Base-by-base conservation (phyloP, 2,329 filamentous ascomycete species). In the Moelleriella libera region DNA sequence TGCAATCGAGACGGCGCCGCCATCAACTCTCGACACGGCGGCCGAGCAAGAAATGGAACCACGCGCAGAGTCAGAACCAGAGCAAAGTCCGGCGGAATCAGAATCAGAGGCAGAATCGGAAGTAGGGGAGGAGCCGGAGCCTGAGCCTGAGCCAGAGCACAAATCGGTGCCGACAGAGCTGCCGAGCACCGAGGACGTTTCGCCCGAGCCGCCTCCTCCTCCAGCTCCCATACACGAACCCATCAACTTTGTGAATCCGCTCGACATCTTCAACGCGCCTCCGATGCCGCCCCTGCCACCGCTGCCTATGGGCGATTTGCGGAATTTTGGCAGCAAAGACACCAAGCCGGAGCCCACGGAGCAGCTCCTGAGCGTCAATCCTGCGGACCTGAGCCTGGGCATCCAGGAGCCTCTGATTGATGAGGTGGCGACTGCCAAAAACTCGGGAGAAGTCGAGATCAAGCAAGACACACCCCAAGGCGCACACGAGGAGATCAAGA, bases 241-340 rank as follows among this genome's bases (percentile, higher is more conserved):
- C 12, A 44, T 60, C 45, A 57, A 63, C 43, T 67, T 62, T 53
- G 65, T 67, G 37, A 68, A 65, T 41, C 53, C 65, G 41, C 62
- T 65, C 48, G 62, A 66, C 43, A 64, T 67, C 14, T 62, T 66
- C 43, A 58, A 58, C 41, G 52, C 59, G 9, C 62, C 62, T 5
- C 54, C 55, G 28, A 54, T 58, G 2, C 54, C 54, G 32, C 54
- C 58, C 2, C 52, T 56, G 21, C 56, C 55, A 7, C 54, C 58
- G n/a, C 45, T 57, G 6, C 45, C 53, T 8, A 56, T 57, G 52
- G 53, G 55, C 2, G 55, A 53, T 14, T 47, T 49, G 1, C 53
- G 55, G 4, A 41, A 31, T 11, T 44, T 11, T 42, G 58, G 56
- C 50, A 52, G 43, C 12, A 50, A 45, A 14, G 31, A 45, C 29